Evolutionary conservation across 192 early-diverging fungal genomes (phyloP), one percentile per base, ranked within the genome.

Genomic region (Umbelopsis isabellina): DNA sequence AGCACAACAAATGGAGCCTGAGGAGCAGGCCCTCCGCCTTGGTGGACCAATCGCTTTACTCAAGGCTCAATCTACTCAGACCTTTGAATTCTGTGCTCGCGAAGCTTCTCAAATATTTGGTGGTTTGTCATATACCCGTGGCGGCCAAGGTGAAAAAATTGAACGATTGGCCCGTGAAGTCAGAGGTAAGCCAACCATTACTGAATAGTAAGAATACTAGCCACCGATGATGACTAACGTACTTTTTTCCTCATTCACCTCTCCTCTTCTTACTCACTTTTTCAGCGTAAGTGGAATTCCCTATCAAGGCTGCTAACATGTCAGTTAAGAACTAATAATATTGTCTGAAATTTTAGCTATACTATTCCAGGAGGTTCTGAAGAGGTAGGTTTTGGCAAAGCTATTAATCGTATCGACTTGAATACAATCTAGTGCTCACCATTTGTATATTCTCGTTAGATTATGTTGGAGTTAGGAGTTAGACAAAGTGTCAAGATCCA

Each of bases 31-130:
- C 77, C 80, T 91, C 50, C 87, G 91, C 71, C 80, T 95, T 3
- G 94, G 94, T 67, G 94, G 94, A 4, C 91, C 92, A 2, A 91
- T 95, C 77, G 94, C 94, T 12, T 76, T 95, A 46, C 82, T 92
- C 70, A 95, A 95, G 80, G 93, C 92, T 15, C 92, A 94, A 72
- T 58, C 88, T 3, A 94, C 94, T 4, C 93, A 92, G 72, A 95
- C 93, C 7, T 89, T 95, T 71, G 94, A 95, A 73, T 95, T 75
- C 76, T 93, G 92, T 74, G 93, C 93, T 25, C 87, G 94, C 61
- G 94, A 95, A 81, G 94, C 94, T 9, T 84, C 91, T n/a, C 94
- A 94, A 79, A 94, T 95, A 72, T 94, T 94, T 86, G 94, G 94
- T 68, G 94, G 94, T 41, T 67, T 95, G 30, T 73, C 88, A 0